Conservation (phyloP, 805 yeast genomes). For the Yamadazyma kitorensis region DNA sequence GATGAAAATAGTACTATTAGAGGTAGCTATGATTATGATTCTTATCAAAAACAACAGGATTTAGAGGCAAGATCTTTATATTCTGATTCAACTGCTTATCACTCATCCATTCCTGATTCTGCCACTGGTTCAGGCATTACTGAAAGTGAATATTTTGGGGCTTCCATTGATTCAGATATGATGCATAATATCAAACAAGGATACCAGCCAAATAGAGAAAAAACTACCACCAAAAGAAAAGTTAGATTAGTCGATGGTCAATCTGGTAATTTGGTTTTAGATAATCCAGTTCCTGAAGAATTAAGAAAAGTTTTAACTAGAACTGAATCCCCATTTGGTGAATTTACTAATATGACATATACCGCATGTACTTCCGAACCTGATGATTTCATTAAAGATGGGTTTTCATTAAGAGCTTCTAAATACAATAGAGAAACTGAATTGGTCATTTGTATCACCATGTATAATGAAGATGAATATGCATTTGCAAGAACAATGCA, state of each 20-base stretch:
- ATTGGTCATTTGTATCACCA: constrained; percentile 86
- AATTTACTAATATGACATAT: constrained; percentile 93
- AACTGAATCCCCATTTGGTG: constrained; percentile 75
- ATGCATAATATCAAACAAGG: constrained; percentile 42
- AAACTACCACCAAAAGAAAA: constrained; percentile 66
- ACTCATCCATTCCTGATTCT: constrained; percentile 23
- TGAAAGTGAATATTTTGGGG: constrained; percentile 35
- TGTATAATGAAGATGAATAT: constrained; percentile 94
- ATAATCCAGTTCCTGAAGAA: constrained; percentile 92
- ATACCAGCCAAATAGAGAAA: constrained; percentile 60
- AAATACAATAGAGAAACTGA: constrained; percentile 90
- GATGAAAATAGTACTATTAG: constrained; percentile 15
- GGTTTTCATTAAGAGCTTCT: constrained; percentile 83
- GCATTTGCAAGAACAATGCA: constrained; percentile 92
- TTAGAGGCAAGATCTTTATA: constrained; percentile 34
- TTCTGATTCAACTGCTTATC: constrained; percentile 34
- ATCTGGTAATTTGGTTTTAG: constrained; percentile 81
- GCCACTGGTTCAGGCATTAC: constrained; percentile 16
- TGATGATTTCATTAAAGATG: constrained; percentile 73
- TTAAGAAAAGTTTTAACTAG: constrained; percentile 80
- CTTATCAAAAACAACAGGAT: constrained; percentile 30
- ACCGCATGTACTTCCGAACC: constrained; percentile 96
- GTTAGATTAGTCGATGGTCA: constrained; percentile 60
- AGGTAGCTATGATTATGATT: constrained; percentile 29
- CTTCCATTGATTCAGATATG: constrained; percentile 45